Evolutionary conservation across 164 flowering plant species (phyloP).

Genomic region (Stephania yunnanensis): DNA sequence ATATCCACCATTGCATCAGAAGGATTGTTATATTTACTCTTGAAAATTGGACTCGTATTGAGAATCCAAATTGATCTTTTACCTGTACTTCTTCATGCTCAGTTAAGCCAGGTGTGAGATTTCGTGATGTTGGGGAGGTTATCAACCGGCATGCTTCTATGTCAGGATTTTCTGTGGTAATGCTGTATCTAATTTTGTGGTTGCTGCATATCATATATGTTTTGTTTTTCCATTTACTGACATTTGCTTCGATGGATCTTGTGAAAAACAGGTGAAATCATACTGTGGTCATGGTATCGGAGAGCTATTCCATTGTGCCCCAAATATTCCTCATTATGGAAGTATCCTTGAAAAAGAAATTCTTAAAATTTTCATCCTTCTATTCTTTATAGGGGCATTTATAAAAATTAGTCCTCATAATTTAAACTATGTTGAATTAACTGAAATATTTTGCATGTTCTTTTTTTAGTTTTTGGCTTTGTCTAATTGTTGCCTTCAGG

Average conservation of each 20-base stretch:
- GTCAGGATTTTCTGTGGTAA: conserved; percentile 97
- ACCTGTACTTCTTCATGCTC: conserved; percentile 9
- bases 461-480: background rate
- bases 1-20: background rate
- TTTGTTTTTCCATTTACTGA: background rate
- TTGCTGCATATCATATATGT: background rate
- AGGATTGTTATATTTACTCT: background rate
- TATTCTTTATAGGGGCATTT: no score
- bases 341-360: conserved; percentile 53
- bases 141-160: conserved; percentile 87
- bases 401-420: background rate
- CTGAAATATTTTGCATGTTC: background rate
- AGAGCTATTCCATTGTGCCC: conserved; percentile 97
- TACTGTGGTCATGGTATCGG: conserved; percentile 98
- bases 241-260: conserved; percentile 4
- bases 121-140: conserved; percentile 94
- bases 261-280: conserved; percentile 65
- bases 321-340: conserved; percentile 93
- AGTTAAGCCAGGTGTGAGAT: conserved; percentile 96
- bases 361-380: background rate
- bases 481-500: background rate
- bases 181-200: conserved; percentile 1
- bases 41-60: background rate
- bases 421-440: background rate
- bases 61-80: background rate